Percentiles rank a stretch among this genome's conserved stretches.
These are phyloP conservation scores for Nosema granulosis DNA, from an alignment of 371 early-diverging fungal species.

Conservation along the genomic window DNA sequence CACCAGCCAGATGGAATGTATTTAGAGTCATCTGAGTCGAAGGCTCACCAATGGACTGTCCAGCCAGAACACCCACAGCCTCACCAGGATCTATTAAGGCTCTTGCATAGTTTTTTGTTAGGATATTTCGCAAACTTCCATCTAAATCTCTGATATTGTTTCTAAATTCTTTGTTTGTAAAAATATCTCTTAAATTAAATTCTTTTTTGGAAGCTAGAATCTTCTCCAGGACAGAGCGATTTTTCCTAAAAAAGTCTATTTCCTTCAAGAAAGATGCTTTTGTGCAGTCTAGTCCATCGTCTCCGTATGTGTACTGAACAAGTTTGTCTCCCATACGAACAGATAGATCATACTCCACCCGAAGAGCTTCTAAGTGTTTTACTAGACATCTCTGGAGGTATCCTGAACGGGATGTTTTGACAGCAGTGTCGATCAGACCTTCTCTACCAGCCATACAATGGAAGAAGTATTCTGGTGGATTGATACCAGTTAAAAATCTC, in stretches of 20 bases:
- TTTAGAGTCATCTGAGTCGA: constrained; percentile 99
- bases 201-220: not conserved
- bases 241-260: constrained; percentile 73
- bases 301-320: constrained; percentile 95
- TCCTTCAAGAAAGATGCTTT: constrained; percentile 75
- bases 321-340: constrained; percentile 87
- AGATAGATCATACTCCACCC: constrained; percentile 89
- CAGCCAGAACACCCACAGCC: constrained; percentile 93
- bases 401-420: constrained; percentile 97
- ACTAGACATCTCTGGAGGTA: constrained; percentile 98
- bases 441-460: constrained; percentile 99
- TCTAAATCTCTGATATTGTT: not conserved
- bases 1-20: constrained; percentile 99
- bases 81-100: constrained; percentile 86
- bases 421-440: constrained; percentile 98
- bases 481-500: constrained; percentile 97
- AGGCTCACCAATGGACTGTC: constrained; percentile 98
- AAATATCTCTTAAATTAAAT: not conserved
- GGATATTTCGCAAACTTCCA: constrained; percentile 20
- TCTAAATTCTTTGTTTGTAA: not conserved
- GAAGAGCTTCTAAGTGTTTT: constrained; percentile 93
- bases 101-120: constrained; percentile 40
- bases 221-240: constrained; percentile 63
- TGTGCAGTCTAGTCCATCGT: constrained; percentile 92
- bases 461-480: constrained; percentile 77